Evolutionary conservation across 352 stramenopile species (phyloP), one percentile per base, ranked within the genome.

Genomic region (Phytophthora citrophthora): DNA sequence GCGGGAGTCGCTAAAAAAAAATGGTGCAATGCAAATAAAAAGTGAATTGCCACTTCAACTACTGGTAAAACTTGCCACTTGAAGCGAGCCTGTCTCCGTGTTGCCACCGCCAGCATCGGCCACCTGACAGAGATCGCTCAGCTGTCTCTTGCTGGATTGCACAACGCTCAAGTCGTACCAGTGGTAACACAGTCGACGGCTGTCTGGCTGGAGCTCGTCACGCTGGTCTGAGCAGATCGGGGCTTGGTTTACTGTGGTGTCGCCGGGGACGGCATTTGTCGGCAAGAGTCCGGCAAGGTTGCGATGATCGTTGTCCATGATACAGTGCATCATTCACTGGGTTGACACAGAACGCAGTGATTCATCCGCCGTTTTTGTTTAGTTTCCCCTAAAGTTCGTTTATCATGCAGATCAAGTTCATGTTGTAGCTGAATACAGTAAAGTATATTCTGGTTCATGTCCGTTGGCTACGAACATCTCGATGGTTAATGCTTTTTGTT

Each of bases 131-230:
- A 41, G 13, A 20, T 45, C 40, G 10, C 10, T 63, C 61, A 65
- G 61, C 63, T 62, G 56, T 40, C 38, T 54, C 63, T 71, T 16
- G 43, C 56, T 67, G 56, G 49, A 67, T 62, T 56, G 56, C 34
- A 57, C 18, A 50, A 50, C 39, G 18, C 39, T 31, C 32, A 39
- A 44, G 18, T 55, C 24, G 49, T 29, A 40, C 11, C 23, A 24
- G 50, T 55, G 59, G 59, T 68, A 61, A 67, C n/a, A n/a, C n/a
- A n/a, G n/a, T n/a, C n/a, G n/a, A n/a, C n/a, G n/a, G n/a, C n/a
- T n/a, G n/a, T n/a, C n/a, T n/a, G n/a, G n/a, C 54, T 64, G 47
- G 31, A 11, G 26, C 45, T 41, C n/a, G 57, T 29, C 31, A 49
- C 40, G 48, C 31, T 38, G 45, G 24, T 34, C 29, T 34, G 29